These are phyloP conservation scores for Anacardium occidentale DNA, from an alignment of 345 rosid species.

Conservation along the genomic window DNA sequence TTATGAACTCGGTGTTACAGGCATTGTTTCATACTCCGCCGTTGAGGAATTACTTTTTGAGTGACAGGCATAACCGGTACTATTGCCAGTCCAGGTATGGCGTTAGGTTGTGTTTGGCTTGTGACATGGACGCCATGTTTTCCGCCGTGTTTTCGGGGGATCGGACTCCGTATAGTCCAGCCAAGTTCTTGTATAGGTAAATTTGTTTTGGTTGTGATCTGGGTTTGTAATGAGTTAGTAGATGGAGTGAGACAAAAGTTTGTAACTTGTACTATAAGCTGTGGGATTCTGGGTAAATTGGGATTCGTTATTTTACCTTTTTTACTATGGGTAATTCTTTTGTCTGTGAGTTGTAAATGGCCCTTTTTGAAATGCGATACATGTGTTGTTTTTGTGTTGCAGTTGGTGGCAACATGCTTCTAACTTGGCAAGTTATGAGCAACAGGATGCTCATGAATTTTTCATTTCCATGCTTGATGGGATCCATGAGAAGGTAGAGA, in stretches of 20 bases:
- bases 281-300: not conserved
- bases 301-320: not conserved
- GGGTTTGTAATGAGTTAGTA: not conserved
- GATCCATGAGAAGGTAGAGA: constrained; percentile 60
- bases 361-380: constrained; percentile 6
- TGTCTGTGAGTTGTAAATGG: not conserved
- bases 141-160: constrained; percentile 56
- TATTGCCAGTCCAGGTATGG: constrained; percentile 40
- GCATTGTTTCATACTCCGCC: constrained; percentile 64
- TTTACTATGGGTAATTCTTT: not conserved
- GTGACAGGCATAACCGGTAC: constrained; percentile 51
- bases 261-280: not conserved
- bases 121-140: constrained; percentile 54
- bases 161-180: constrained; percentile 60
- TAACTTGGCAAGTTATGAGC: constrained; percentile 62
- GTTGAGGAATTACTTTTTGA: constrained; percentile 50
- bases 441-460: constrained; percentile 73
- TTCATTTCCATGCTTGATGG: constrained; percentile 72
- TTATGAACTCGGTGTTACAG: constrained; percentile 70
- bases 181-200: constrained; percentile 58
- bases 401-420: constrained; percentile 77
- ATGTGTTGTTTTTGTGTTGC: constrained; percentile 17
- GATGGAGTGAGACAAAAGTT: not conserved
- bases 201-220: not conserved
- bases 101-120: constrained; percentile 46